Evolutionary conservation across 1,284 basidiomycete species (phyloP).

Genomic region (Ganoderma sinense): DNA sequence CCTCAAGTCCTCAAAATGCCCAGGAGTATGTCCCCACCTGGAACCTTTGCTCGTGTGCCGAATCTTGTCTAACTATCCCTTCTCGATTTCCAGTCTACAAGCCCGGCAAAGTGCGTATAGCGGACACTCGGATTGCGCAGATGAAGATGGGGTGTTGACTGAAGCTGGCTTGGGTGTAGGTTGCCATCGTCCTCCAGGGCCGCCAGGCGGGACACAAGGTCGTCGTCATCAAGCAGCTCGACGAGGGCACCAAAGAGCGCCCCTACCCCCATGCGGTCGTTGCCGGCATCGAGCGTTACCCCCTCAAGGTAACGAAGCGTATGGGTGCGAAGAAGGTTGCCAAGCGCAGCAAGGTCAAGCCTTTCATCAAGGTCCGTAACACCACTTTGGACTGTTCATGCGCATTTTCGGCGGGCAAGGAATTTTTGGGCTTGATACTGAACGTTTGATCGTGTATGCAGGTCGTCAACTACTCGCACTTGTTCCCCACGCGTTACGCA

Average conservation of each 20-base stretch:
- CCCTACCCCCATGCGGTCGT: slow-evolving; percentile 97
- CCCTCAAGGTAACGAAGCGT: slow-evolving; percentile 92
- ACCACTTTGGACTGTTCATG: neutral
- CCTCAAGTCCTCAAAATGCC: slow-evolving; percentile 64
- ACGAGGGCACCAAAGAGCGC: slow-evolving; percentile 89
- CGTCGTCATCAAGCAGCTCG: slow-evolving; percentile 88
- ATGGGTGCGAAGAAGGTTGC: slow-evolving; percentile 96
- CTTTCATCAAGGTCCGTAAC: slow-evolving; percentile 93
- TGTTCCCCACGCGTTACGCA: slow-evolving; percentile 97
- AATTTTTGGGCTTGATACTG: neutral
- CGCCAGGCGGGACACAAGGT: slow-evolving; percentile 96
- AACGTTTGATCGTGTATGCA: slow-evolving; percentile 38
- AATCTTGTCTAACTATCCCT: slow-evolving; percentile 38
- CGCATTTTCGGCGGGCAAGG: neutral
- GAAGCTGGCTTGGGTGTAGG: slow-evolving; percentile 49
- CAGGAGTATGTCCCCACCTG: slow-evolving; percentile 54
- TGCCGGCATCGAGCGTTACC: slow-evolving; percentile 96
- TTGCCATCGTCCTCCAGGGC: slow-evolving; percentile 95
- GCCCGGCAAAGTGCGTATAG: slow-evolving; percentile 86
- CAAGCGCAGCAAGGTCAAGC: slow-evolving; percentile 94
- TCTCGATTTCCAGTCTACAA: slow-evolving; percentile 82
- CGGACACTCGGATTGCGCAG: neutral
- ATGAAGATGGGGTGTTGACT: neutral
- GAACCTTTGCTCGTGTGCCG: neutral
- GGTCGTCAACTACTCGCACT: slow-evolving; percentile 95